Evolutionary conservation across 331 rosid genomes (phyloP), one percentile per base, ranked within the genome.

Genomic region (Acacia pycnantha): DNA sequence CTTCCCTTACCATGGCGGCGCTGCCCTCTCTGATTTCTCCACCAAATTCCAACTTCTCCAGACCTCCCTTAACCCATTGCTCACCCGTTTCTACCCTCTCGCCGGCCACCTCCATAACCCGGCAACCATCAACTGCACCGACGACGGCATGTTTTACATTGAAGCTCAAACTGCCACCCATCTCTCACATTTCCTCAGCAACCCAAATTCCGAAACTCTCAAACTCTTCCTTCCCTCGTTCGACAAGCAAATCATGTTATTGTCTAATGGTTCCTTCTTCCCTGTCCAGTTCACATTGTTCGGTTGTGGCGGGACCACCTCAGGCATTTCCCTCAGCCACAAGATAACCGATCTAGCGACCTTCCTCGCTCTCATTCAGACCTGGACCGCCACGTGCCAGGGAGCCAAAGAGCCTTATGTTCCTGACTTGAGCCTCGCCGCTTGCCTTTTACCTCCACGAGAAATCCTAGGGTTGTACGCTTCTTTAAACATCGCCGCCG

Each of bases 71-170:
- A 88, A 88, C 3, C 72, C 73, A 51, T 44, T 70, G 2, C 29
- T 88, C 22, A 50, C 85, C 58, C 69, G 40, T 4, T 82, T 86
- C 77, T 88, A 86, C 80, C 89, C 91, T 31, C 68, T 88, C 27
- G 91, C 87, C 21, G 91, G 89, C 0, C 79, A 80, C 35, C 78
- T 88, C 56, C 74, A 43, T 0, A 80, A 61, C 21, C 9, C 82
- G 64, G 8, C 82, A 82, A 82, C 88, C 80, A 37, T 88, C 11
- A 35, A 59, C 69, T 86, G 89, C 82, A 86, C 69, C 76, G 87
- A 88, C 85, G 24, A 47, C n/a, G n/a, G 85, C 0, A 85, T 69
- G 40, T 5, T 53, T 74, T 88, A 84, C 82, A 46, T 88, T 62
- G 79, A 88, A 47, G 44, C 89, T 16, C 75, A 56, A 62, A 53